Evolutionary conservation across 2,329 filamentous ascomycete genomes (phyloP), one percentile per base, ranked within the genome.

Genomic region (Venturia oleaginea): DNA sequence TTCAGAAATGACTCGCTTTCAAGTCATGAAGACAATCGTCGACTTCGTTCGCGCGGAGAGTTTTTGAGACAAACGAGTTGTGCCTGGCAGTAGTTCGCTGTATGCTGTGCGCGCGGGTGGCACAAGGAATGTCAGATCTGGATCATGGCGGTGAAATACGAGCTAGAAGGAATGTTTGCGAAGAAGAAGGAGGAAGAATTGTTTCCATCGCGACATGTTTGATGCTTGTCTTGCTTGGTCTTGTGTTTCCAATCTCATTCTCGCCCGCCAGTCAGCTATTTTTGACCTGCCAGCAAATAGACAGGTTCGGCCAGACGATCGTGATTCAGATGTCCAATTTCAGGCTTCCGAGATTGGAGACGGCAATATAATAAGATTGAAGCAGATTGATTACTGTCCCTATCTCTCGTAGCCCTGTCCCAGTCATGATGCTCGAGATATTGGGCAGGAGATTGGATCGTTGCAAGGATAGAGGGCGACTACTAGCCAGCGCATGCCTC

Each of bases 301-400:
- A 43, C 42, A 43, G 42, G 42, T 13, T 13, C n/a, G n/a, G n/a
- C n/a, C n/a, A n/a, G n/a, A 11, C 11, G 3, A 19, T n/a, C n/a
- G 43, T 46, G 43, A 46, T n/a, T 46, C 30, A 34, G 30, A 10
- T 8, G 51, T 57, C 6, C 51, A 57, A 32, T 55, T 55, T 55
- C 5, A 55, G 27, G 48, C 27, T 30, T 57, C 51, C 51, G 51
- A 57, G 51, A 57, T 57, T 57, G 51, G 51, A 34, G 51, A 30
- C 51, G 51, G 51, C 24, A 57, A 57, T 57, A 57, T 57, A 57
- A n/a, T 34, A 57, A 57, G 51, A 57, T 57, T 57, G 51, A 57
- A 57, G 51, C 51, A 57, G 51, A 11, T 57, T 37, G n/a, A 57
- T 57, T 57, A 34, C 51, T 34, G 30, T 55, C 34, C 51, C 51